Percentiles rank a stretch among this genome's conserved stretches.
Conservation (phyloP, 306 rosid species). For the Fragaria ananassa region DNA sequence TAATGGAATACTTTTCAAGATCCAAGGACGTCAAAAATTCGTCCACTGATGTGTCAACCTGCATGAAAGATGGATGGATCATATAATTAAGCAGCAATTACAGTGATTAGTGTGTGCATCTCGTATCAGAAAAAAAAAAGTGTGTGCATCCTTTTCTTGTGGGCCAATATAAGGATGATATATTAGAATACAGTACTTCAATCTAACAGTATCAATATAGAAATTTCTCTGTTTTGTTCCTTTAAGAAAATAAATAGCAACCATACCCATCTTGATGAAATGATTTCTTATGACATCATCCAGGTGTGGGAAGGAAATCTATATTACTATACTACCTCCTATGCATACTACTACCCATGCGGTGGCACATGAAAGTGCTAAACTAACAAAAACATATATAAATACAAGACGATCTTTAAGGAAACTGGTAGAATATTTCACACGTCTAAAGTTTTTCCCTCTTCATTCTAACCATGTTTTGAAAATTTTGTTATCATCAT, state of each 20-base stretch:
- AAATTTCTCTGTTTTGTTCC: neutral
- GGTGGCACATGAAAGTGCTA: neutral
- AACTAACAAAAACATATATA: neutral
- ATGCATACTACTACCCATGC: neutral
- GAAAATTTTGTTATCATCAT: neutral
- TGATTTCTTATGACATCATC: neutral
- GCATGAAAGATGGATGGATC: constrained; percentile 37
- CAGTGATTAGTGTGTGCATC: neutral
- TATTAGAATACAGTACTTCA: neutral
- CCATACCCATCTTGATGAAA: neutral
- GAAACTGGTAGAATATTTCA: neutral
- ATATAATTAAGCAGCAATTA: constrained; percentile 1
- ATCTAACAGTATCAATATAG: neutral
- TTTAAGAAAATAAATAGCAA: neutral
- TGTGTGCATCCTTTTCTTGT: neutral
- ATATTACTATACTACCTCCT: neutral
- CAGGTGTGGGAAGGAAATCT: neutral
- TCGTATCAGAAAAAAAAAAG: neutral
- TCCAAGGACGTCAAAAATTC: constrained; percentile 82
- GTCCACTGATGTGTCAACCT: constrained; percentile 70
- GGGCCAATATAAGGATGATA: neutral
- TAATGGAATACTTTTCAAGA: constrained; percentile 89
- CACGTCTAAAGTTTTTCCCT: neutral
- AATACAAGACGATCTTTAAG: neutral
- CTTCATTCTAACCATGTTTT: neutral